Conservation (phyloP, 768 basidiomycete species). For the Thelephora ganbajun region DNA sequence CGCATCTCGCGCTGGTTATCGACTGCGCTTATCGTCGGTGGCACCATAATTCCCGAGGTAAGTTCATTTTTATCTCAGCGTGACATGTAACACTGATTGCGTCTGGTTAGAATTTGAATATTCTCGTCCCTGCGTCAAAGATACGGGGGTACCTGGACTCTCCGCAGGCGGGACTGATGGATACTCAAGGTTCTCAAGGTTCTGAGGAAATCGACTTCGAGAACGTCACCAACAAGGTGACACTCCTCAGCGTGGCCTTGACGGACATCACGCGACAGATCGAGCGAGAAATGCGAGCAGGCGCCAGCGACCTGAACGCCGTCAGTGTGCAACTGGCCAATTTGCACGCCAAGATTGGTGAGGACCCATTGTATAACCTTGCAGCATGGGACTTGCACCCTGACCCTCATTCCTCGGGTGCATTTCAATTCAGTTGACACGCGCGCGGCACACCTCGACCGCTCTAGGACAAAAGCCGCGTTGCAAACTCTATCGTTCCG, state of each 20-base stretch:
- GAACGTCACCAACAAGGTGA: conserved; percentile 38
- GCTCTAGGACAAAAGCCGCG: conserved; percentile 58
- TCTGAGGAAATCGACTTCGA: conserved; percentile 43
- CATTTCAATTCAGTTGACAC: conserved; percentile 38
- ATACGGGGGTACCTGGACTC: conserved; percentile 37
- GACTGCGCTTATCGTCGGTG: conserved; percentile 25
- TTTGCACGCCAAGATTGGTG: conserved; percentile 50
- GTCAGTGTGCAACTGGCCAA: conserved; percentile 34
- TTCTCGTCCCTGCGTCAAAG: conserved; percentile 34
- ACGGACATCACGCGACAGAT: conserved; percentile 32
- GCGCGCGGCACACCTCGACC: conserved; percentile 61
- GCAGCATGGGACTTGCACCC: not conserved
- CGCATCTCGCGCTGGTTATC: conserved; percentile 49
- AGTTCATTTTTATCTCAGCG: not conserved
- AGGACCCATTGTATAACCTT: conserved; percentile 12
- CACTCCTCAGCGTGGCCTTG: conserved; percentile 45
- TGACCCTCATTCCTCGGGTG: not conserved
- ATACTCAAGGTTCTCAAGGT: conserved; percentile 33
- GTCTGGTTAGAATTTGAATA: conserved; percentile 24
- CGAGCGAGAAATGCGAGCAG: conserved; percentile 19
- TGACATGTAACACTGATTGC: not conserved
- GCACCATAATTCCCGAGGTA: conserved; percentile 7
- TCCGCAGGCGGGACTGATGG: conserved; percentile 31
- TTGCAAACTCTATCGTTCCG: conserved; percentile 53
- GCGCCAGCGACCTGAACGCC: conserved; percentile 26